A percentile compares a stretch with the other conserved stretches of the same genome.
Conservation (phyloP, 192 early-diverging fungal genomes). For the Podila verticillata region DNA sequence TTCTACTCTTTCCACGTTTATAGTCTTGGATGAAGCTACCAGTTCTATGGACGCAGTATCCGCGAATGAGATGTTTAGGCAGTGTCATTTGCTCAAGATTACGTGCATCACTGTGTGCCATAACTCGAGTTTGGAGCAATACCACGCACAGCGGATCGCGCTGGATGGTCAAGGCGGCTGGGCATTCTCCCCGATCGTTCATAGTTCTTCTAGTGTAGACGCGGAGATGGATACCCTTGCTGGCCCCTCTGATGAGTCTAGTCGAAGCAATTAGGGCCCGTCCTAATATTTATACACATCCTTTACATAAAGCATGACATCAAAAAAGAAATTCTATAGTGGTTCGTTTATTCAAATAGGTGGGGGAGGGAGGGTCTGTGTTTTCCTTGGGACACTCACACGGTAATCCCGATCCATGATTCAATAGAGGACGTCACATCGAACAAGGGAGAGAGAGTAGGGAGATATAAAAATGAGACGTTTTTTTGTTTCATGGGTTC, state of each 20-base stretch:
- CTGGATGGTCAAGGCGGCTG: constrained; percentile 37
- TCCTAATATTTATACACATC: neutral
- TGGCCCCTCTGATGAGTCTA: neutral
- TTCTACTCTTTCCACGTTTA: neutral
- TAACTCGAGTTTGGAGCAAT: constrained; percentile 51
- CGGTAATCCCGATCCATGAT: too few relatives aligned
- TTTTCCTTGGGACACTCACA: neutral
- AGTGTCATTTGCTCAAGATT: constrained; percentile 71
- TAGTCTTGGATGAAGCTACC: constrained; percentile 76
- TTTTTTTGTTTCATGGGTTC: neutral
- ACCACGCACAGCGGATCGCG: constrained; percentile 43
- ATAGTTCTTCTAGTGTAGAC: neutral
- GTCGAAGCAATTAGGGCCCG: neutral
- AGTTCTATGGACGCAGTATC: constrained; percentile 69
- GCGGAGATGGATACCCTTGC: constrained; percentile 8
- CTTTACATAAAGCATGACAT: too few relatives aligned
- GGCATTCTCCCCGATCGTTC: constrained; percentile 10
- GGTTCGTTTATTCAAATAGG: too few relatives aligned
- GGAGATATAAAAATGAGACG: neutral
- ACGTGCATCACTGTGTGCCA: constrained; percentile 94
- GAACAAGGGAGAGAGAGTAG: constrained; percentile 1
- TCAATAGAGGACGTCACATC: neutral
- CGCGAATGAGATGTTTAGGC: constrained; percentile 65
- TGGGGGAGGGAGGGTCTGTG: neutral
- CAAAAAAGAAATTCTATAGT: too few relatives aligned